Conservation (phyloP, 148 eudicot species). For the Cornus florida region DNA sequence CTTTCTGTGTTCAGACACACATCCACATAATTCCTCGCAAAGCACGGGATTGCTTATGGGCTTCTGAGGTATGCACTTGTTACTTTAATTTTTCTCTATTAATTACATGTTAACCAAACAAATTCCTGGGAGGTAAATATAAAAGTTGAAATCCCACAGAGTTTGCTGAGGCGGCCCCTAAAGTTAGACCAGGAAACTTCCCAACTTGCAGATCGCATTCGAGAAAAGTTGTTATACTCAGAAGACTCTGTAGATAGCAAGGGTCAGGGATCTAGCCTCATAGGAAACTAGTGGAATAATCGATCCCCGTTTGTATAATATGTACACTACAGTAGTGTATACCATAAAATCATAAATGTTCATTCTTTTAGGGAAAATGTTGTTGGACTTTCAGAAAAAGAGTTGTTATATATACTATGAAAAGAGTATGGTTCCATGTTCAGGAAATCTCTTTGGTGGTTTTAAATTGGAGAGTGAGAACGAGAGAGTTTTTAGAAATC, state of each 20-base stretch:
- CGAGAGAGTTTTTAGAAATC: no score
- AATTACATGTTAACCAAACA: background rate
- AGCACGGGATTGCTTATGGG: slow-evolving; percentile 81
- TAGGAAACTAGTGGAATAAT: slow-evolving; percentile 22
- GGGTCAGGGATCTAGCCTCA: slow-evolving; percentile 46
- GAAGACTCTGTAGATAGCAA: slow-evolving; percentile 31
- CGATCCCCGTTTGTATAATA: background rate
- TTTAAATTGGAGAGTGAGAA: no score
- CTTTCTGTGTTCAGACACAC: slow-evolving; percentile 61
- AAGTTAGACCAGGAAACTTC: slow-evolving; percentile 64
- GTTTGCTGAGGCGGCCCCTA: slow-evolving; percentile 59
- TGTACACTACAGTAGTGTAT: background rate
- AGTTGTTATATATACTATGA: background rate
- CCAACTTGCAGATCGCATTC: slow-evolving; percentile 61
- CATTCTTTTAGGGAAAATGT: background rate
- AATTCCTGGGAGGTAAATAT: background rate
- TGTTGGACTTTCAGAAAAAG: background rate
- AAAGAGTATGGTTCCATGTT: no score
- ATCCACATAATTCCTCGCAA: slow-evolving; percentile 90
- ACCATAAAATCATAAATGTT: background rate
- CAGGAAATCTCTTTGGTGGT: no score
- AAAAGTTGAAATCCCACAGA: slow-evolving; percentile 37
- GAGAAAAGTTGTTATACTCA: slow-evolving; percentile 43
- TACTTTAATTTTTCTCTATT: background rate
- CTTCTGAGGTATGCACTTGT: slow-evolving; percentile 67